These are phyloP conservation scores for Mortierella sp. DNA, from an alignment of 371 early-diverging fungal species.

Conservation along the genomic window DNA sequence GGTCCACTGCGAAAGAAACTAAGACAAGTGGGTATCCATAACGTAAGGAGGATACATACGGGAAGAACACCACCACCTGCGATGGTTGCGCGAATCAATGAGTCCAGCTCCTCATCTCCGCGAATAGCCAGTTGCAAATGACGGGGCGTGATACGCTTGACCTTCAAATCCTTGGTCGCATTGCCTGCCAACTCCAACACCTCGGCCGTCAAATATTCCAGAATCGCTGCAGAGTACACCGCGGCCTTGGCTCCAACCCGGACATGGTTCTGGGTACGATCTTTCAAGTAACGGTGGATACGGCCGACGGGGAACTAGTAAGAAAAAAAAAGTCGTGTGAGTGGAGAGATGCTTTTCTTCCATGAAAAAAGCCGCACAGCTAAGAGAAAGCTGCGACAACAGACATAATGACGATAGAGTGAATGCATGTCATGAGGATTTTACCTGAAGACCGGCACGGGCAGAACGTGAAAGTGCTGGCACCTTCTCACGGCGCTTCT, in stretches of 20 bases:
- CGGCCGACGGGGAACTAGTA: slow-evolving; percentile 88
- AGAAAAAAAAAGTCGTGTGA: background rate
- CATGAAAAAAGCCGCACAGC: background rate
- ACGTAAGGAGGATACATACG: slow-evolving; percentile 45
- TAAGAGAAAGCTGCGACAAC: background rate
- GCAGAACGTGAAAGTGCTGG: slow-evolving; percentile 74
- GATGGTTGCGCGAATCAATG: slow-evolving; percentile 90
- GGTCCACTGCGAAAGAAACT: background rate
- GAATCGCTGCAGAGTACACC: slow-evolving; percentile 90
- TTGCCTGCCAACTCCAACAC: slow-evolving; percentile 94
- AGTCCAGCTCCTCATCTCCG: slow-evolving; percentile 92
- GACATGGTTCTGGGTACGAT: slow-evolving; percentile 79
- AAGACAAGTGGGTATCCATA: too few relatives aligned
- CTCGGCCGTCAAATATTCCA: slow-evolving; percentile 93
- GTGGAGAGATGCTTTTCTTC: background rate
- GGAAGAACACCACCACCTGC: slow-evolving; percentile 91
- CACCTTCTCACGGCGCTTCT: slow-evolving; percentile 64
- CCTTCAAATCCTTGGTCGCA: slow-evolving; percentile 91
- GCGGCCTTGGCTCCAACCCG: slow-evolving; percentile 94
- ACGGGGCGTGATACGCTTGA: slow-evolving; percentile 91
- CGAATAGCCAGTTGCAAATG: slow-evolving; percentile 93
- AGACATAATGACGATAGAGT: background rate
- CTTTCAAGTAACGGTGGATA: slow-evolving; percentile 91
- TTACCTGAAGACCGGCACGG: slow-evolving; percentile 77
- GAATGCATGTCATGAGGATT: background rate